phyloP scores from a whole-genome alignment of 2,329 filamentous ascomycete genomes.

The Xenoacremonium recifei region DNA sequence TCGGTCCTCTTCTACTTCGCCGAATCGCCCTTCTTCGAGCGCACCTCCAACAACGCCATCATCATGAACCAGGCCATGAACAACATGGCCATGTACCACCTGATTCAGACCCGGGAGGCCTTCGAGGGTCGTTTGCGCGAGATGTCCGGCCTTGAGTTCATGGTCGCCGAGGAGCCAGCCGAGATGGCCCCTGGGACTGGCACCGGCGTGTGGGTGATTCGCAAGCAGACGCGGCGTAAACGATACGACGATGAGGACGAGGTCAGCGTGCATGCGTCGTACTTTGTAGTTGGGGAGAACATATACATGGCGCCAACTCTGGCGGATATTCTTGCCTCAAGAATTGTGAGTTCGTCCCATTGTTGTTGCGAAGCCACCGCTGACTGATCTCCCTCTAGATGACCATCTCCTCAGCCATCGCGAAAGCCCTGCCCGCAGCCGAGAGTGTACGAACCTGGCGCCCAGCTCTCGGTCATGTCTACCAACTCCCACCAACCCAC shows the following conservation, averaged over 20 bases:
- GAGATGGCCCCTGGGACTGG: constrained; percentile 63
- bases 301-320: constrained; percentile 65
- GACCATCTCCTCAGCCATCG: constrained; percentile 54
- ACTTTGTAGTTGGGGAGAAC: constrained; percentile 65
- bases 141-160: constrained; percentile 66
- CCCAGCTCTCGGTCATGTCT: constrained; percentile 52
- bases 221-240: constrained; percentile 65
- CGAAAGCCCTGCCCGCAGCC: constrained; percentile 50
- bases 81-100: constrained; percentile 56
- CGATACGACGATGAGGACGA: constrained; percentile 55
- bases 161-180: constrained; percentile 63
- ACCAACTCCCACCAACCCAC: constrained; percentile 38
- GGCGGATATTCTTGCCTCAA: constrained; percentile 56
- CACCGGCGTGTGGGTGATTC: constrained; percentile 68
- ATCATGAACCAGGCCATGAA: constrained; percentile 61
- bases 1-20: constrained; percentile 67
- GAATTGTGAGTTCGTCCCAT: constrained; percentile 47
- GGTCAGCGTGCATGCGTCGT: constrained; percentile 57
- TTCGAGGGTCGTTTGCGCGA: constrained; percentile 62
- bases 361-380: background rate
- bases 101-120: constrained; percentile 59
- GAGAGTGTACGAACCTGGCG: constrained; percentile 54
- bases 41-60: constrained; percentile 65
- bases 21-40: constrained; percentile 66
- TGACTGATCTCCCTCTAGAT: constrained; percentile 36